These are phyloP conservation scores for Neurospora sp. DNA, from an alignment of 495 filamentous ascomycete genomes.

Conservation along the genomic window DNA sequence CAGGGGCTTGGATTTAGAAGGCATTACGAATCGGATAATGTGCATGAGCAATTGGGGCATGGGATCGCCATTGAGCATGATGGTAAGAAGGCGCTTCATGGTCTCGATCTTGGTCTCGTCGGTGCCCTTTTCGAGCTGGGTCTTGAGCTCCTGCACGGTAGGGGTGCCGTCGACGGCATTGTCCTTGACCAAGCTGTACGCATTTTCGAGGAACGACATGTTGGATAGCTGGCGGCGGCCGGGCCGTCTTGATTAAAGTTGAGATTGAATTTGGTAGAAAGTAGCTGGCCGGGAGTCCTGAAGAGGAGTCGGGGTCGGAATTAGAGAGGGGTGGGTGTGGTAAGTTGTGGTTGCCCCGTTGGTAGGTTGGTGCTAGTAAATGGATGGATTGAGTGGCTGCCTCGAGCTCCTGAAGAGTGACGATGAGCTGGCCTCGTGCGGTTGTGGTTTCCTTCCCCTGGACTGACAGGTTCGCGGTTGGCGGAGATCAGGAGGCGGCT, in stretches of 20 bases:
- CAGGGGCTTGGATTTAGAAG: constrained; percentile 86
- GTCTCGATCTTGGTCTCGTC: constrained; percentile 97
- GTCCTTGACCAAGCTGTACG: constrained; percentile 95
- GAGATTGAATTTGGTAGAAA: background rate
- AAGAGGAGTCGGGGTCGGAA: background rate
- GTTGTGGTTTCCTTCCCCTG: background rate
- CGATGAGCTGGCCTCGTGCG: background rate
- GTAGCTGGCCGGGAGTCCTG: background rate
- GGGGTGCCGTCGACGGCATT: constrained; percentile 81
- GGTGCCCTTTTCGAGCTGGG: constrained; percentile 91
- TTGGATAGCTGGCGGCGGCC: constrained; percentile 30
- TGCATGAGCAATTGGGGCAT: constrained; percentile 96
- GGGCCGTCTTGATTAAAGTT: background rate
- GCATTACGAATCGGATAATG: constrained; percentile 99
- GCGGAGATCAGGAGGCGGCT: constrained; percentile 1
- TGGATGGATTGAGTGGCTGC: background rate
- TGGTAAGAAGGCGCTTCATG: constrained; percentile 92
- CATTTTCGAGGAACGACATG: constrained; percentile 92
- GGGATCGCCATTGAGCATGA: constrained; percentile 97
- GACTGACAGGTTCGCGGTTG: constrained; percentile 3
- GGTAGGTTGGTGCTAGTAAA: constrained; percentile 1
- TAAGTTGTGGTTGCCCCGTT: constrained; percentile 2
- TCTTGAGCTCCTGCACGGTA: constrained; percentile 78
- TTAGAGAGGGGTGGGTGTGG: constrained; percentile 7
- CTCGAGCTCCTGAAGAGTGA: background rate